Evolutionary conservation across 495 filamentous ascomycete species (phyloP).

Genomic region (Penicillium malachiteum): DNA sequence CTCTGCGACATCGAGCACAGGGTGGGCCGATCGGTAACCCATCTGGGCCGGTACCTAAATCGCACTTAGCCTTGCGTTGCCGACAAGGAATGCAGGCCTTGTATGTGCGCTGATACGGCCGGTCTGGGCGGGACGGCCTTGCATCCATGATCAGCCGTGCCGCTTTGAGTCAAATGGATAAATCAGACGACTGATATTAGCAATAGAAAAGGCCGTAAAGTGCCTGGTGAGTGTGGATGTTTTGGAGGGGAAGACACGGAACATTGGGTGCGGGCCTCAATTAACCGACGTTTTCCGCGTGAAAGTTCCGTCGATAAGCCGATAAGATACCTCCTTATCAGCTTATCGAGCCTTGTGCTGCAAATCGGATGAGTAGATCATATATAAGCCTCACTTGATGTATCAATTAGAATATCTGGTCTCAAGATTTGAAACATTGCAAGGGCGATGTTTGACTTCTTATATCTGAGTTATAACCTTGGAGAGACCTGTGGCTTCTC

Average conservation of each 20-base stretch:
- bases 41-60: slow-evolving; percentile 65
- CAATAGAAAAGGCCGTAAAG: background rate
- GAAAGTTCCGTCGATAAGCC: background rate
- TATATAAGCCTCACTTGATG: too few species aligned
- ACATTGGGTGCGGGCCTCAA: background rate
- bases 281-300: slow-evolving; percentile 4
- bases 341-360: background rate
- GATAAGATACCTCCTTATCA: background rate
- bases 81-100: slow-evolving; percentile 50
- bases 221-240: background rate
- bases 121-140: slow-evolving; percentile 35
- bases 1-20: slow-evolving; percentile 86
- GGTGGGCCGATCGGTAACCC: slow-evolving; percentile 79
- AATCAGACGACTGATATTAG: background rate
- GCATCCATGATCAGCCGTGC: slow-evolving; percentile 36
- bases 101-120: slow-evolving; percentile 49
- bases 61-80: slow-evolving; percentile 50
- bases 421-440: too few species aligned
- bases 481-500: too few species aligned
- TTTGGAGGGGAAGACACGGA: slow-evolving; percentile 3
- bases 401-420: too few species aligned
- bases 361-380: background rate
- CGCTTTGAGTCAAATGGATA: background rate
- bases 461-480: too few species aligned
- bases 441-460: too few species aligned